These are phyloP conservation scores for Apiotrichum laibachii DNA, from an alignment of 1,284 basidiomycete genomes.

Conservation along the genomic window DNA sequence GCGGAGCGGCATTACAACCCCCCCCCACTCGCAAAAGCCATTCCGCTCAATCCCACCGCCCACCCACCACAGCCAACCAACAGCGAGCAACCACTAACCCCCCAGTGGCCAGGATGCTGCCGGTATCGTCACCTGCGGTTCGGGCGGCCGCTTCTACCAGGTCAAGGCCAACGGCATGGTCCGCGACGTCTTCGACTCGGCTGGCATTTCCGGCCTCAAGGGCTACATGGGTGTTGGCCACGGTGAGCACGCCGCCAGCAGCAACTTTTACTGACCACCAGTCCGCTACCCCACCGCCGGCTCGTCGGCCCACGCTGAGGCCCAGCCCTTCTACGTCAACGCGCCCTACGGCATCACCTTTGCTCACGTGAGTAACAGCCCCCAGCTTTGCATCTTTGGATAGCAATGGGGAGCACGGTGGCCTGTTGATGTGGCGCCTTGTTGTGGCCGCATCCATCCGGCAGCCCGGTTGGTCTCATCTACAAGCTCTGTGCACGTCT, in stretches of 20 bases:
- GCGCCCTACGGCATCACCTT: slow-evolving; percentile 93
- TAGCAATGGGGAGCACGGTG: background rate
- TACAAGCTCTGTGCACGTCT: too few relatives aligned
- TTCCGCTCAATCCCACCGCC: background rate
- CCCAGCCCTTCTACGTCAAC: slow-evolving; percentile 99
- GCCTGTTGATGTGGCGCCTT: background rate
- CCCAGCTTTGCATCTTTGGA: background rate
- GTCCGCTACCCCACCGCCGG: slow-evolving; percentile 98
- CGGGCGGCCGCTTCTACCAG: slow-evolving; percentile 93
- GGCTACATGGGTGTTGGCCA: slow-evolving; percentile 98
- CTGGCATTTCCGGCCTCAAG: slow-evolving; percentile 70
- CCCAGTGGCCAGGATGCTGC: slow-evolving; percentile 88
- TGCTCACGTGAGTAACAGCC: slow-evolving; percentile 71
- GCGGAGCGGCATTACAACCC: too few relatives aligned
- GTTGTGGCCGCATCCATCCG: too few relatives aligned
- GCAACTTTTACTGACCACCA: slow-evolving; percentile 43
- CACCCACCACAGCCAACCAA: background rate
- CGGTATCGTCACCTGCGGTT: slow-evolving; percentile 94
- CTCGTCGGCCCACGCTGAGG: slow-evolving; percentile 94
- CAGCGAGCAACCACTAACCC: background rate
- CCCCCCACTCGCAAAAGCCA: background rate
- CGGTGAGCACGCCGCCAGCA: slow-evolving; percentile 58
- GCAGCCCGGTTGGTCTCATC: too few relatives aligned
- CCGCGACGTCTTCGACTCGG: slow-evolving; percentile 89
- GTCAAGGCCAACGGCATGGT: slow-evolving; percentile 99